A percentile compares a stretch with the other conserved stretches of the same genome.
Conservation (phyloP, 2,329 filamentous ascomycete genomes). For the Aureobasidium melanogenum region DNA sequence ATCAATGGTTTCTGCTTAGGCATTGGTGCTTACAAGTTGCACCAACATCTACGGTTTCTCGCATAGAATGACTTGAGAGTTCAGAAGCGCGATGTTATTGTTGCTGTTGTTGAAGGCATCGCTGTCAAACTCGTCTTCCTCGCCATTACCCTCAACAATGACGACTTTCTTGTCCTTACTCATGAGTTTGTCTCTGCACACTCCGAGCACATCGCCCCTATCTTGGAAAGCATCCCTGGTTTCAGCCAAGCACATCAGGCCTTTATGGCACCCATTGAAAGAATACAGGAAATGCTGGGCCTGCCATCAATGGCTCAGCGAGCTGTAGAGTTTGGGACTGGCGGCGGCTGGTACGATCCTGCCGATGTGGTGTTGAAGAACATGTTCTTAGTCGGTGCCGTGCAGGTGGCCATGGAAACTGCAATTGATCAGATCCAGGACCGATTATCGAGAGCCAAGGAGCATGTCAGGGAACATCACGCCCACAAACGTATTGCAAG, state of each 20-base stretch:
- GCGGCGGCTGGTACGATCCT: neutral
- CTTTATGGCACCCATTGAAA: neutral
- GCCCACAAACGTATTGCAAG: neutral
- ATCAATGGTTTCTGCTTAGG: conserved; percentile 7
- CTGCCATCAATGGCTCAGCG: neutral
- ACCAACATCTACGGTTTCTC: neutral
- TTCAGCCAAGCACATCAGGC: neutral
- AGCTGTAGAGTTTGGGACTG: neutral
- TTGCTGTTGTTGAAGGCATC: neutral
- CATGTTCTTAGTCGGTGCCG: conserved; percentile 4
- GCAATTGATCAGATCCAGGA: conserved; percentile 1
- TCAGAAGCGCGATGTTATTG: neutral
- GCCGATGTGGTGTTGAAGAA: conserved; percentile 3
- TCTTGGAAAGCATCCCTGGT: neutral
- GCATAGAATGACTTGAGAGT: conserved; percentile 3
- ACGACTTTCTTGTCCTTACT: conserved; percentile 3
- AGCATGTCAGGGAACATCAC: neutral
- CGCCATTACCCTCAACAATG: conserved; percentile 3
- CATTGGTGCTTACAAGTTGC: neutral
- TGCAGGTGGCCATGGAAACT: neutral
- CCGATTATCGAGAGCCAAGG: neutral
- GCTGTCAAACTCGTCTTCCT: neutral
- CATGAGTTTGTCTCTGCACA: neutral
- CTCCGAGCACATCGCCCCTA: neutral
- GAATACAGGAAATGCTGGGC: neutral